These are phyloP conservation scores for Iris macrosiphon DNA, from an alignment of 106 monocot genomes.

Conservation along the genomic window DNA sequence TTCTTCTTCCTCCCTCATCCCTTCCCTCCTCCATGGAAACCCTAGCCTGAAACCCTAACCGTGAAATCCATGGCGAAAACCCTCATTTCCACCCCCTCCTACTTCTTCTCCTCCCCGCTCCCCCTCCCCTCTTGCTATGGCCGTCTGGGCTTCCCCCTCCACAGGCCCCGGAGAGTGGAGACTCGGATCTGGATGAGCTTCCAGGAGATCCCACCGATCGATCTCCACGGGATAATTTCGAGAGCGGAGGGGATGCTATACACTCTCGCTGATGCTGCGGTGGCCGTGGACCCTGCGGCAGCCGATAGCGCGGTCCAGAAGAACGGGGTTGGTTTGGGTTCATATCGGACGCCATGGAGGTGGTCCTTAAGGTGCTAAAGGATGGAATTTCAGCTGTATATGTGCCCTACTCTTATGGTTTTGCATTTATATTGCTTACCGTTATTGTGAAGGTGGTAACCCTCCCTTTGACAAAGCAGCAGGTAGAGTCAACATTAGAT, in stretches of 20 bases:
- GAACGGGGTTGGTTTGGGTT: slow-evolving; percentile 96
- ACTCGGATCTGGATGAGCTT: slow-evolving; percentile 50
- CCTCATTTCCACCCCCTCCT: slow-evolving; percentile 31
- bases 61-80: slow-evolving; percentile 54
- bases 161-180: slow-evolving; percentile 14
- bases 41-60: too few relatives aligned
- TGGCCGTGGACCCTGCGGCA: slow-evolving; percentile 35
- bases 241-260: slow-evolving; percentile 73
- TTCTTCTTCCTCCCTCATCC: too few relatives aligned
- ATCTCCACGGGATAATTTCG: slow-evolving; percentile 34
- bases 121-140: slow-evolving; percentile 36
- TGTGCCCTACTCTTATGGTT: too few relatives aligned
- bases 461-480: too few relatives aligned
- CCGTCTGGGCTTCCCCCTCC: slow-evolving; percentile 22
- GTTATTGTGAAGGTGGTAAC: too few relatives aligned
- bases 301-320: slow-evolving; percentile 46
- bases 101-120: slow-evolving; percentile 35
- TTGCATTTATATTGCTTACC: too few relatives aligned
- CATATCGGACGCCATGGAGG: slow-evolving; percentile 91
- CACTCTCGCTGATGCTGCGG: slow-evolving; percentile 87
- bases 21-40: too few relatives aligned
- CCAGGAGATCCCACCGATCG: slow-evolving; percentile 47
- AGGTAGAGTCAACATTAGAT: slow-evolving; percentile 92
- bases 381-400: too few relatives aligned
- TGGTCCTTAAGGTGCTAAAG: slow-evolving; percentile 96